phyloP scores from a whole-genome alignment of 495 filamentous ascomycete genomes.

The Xylaria grammica region DNA sequence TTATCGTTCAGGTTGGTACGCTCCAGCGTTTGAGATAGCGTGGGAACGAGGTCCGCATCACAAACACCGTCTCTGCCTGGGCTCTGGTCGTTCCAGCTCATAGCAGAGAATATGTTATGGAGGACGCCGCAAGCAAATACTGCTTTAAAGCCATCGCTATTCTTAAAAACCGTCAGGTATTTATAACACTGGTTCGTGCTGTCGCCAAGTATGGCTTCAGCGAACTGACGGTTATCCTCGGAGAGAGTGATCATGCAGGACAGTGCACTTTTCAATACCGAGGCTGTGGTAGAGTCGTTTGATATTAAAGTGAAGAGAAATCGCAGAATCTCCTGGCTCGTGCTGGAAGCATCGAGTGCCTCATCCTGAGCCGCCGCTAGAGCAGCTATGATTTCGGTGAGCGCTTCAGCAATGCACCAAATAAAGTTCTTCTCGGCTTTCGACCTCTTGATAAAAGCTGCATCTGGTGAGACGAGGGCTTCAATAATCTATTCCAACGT shows the following conservation, averaged over 20 bases:
- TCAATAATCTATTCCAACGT: constrained; percentile 45
- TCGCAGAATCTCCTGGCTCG: constrained; percentile 48
- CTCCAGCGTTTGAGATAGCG: constrained; percentile 45
- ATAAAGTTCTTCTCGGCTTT: constrained; percentile 55
- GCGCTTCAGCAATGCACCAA: constrained; percentile 55
- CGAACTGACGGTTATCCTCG: constrained; percentile 57
- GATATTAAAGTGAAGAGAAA: constrained; percentile 58
- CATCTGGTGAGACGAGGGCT: constrained; percentile 43
- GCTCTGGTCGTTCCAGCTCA: constrained; percentile 55
- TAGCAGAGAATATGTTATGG: constrained; percentile 55
- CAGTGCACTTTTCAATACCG: constrained; percentile 50
- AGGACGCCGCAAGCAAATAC: constrained; percentile 57
- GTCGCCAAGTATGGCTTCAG: constrained; percentile 47
- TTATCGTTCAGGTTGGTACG: constrained; percentile 29
- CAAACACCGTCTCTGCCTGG: constrained; percentile 50
- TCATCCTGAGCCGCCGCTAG: constrained; percentile 60
- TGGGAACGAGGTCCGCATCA: constrained; percentile 54
- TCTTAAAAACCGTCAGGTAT: constrained; percentile 42
- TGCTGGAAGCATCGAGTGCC: constrained; percentile 55
- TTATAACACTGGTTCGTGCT: constrained; percentile 43
- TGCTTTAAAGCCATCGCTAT: constrained; percentile 39
- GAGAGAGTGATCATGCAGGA: constrained; percentile 59
- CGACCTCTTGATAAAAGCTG: constrained; percentile 46
- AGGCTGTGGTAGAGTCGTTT: constrained; percentile 35
- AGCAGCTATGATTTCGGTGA: constrained; percentile 49